Evolutionary conservation across 2,329 filamentous ascomycete species (phyloP).

Genomic region (Trichoderma polysporum): DNA sequence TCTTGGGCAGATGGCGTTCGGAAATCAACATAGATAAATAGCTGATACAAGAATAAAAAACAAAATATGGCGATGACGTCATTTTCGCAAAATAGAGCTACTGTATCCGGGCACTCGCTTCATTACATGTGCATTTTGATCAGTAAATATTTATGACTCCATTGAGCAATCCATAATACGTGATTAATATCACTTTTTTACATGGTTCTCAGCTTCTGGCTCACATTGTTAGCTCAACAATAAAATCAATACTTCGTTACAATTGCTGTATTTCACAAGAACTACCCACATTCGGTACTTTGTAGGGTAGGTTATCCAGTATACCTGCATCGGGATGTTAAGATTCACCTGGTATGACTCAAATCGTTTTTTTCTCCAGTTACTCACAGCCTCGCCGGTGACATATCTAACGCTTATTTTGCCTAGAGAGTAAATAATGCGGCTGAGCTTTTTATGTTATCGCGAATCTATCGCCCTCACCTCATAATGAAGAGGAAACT

Average conservation of each 20-base stretch:
- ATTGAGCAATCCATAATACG: not conserved
- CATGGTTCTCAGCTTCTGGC: not conserved
- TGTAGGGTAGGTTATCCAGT: not conserved
- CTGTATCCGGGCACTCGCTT: not conserved
- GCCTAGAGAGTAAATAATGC: not conserved
- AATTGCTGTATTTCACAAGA: no score
- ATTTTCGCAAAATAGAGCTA: not conserved
- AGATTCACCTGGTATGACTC: not conserved
- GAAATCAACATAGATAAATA: not conserved
- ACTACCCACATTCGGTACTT: not conserved
- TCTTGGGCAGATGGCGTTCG: conserved; percentile 56
- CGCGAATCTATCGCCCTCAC: conserved; percentile 26
- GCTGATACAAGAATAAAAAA: not conserved
- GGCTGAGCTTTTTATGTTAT: conserved; percentile 25
- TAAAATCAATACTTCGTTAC: not conserved
- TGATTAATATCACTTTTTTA: no score
- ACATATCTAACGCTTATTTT: not conserved
- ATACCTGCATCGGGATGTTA: not conserved
- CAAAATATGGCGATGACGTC: not conserved
- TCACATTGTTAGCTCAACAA: not conserved
- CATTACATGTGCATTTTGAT: not conserved
- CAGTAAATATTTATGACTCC: not conserved
- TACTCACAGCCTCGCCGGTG: not conserved
- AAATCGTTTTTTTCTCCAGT: not conserved
- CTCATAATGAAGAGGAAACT: conserved; percentile 39